Base-by-base conservation (phyloP, 805 yeast genomes). In the Yamadazyma scolyti region DNA sequence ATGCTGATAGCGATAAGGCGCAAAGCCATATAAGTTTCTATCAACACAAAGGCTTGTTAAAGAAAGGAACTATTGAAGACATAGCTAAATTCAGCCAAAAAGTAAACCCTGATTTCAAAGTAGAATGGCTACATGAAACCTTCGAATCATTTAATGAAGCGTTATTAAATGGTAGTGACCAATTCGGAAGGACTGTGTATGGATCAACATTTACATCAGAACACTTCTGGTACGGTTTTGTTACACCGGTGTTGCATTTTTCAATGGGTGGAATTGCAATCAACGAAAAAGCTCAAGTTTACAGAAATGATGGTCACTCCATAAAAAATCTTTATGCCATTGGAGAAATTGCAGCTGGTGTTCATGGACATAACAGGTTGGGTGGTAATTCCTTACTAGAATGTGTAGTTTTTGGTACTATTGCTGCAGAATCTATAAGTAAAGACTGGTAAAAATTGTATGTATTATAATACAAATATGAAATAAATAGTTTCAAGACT, bases 191-290 rank as follows among this genome's bases (percentile, higher is more conserved):
- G 11, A 29, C 26, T 3, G 20, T 22, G 13, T 47, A 39, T 36
- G 43, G 46, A 2, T 30, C 27, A 12, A 25, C 18, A n/a, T 40
- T 40, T 15, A 16, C 21, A 6, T 28, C 41, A 3, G 50, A 68
- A 1, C 37, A 38, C 2, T 37, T 73, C 4, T 74, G 58, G 46
- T 67, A 65, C 33, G 81, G 78, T 4, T 61, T 71, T 29, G 61
- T 74, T 4, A 77, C 82, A 0, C 82, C 82, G 4, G 80, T 75
- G 5, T 67, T 78, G 20, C 85, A 78, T 49, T 78, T 75, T 50
- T 74, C 83, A 6, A 78, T 77, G 83, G 86, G 87, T 14, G 86
- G 87, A 27, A 73, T 76, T 3, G 67, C 67, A 47, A 73, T 77
- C 29, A 65, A 75, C 46, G 69, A 61, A 14, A 40, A 62, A 18